Conservation (phyloP, 75 land plant species). For the Adiantum capillusveneris region DNA sequence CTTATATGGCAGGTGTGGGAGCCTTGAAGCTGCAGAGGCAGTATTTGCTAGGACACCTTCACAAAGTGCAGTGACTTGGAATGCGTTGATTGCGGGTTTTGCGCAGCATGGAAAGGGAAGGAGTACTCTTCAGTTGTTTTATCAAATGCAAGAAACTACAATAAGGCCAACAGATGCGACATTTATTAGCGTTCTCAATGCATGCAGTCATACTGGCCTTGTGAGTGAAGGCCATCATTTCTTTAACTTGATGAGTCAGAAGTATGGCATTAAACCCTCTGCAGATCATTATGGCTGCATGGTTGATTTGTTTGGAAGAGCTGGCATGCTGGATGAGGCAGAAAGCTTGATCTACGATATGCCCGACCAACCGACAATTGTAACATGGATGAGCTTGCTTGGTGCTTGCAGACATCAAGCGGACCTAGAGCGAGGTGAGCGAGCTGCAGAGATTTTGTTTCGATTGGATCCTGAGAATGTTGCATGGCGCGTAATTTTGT, state of each 20-base stretch:
- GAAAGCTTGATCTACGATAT: slow-evolving; percentile 36
- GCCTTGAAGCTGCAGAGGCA: slow-evolving; percentile 16
- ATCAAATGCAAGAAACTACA: slow-evolving; percentile 46
- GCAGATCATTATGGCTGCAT: slow-evolving; percentile 29
- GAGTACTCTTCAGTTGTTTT: slow-evolving; percentile 48
- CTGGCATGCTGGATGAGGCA: slow-evolving; percentile 49
- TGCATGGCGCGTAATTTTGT: slow-evolving; percentile 38
- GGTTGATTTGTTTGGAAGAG: slow-evolving; percentile 47
- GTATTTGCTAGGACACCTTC: slow-evolving; percentile 27
- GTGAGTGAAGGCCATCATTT: slow-evolving; percentile 41
- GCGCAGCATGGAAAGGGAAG: slow-evolving; percentile 39
- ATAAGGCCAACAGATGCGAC: slow-evolving; percentile 39
- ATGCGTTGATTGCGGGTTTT: slow-evolving; percentile 49
- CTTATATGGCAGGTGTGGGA: slow-evolving; percentile 50
- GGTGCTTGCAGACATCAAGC: slow-evolving; percentile 39
- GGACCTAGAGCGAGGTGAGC: slow-evolving; percentile 36
- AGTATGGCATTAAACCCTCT: slow-evolving; percentile 15
- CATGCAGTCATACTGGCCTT: slow-evolving; percentile 29
- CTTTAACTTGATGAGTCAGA: slow-evolving; percentile 18
- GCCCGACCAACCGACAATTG: slow-evolving; percentile 27
- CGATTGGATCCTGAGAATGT: slow-evolving; percentile 34
- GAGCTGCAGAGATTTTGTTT: slow-evolving; percentile 28
- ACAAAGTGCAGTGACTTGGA: slow-evolving; percentile 48
- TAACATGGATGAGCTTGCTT: slow-evolving; percentile 44
- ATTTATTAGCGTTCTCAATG: slow-evolving; percentile 36